A percentile compares a stretch with the other conserved stretches of the same genome.
Evolutionary conservation across 768 basidiomycete species (phyloP).

Genomic region (Psilocybe sp.): DNA sequence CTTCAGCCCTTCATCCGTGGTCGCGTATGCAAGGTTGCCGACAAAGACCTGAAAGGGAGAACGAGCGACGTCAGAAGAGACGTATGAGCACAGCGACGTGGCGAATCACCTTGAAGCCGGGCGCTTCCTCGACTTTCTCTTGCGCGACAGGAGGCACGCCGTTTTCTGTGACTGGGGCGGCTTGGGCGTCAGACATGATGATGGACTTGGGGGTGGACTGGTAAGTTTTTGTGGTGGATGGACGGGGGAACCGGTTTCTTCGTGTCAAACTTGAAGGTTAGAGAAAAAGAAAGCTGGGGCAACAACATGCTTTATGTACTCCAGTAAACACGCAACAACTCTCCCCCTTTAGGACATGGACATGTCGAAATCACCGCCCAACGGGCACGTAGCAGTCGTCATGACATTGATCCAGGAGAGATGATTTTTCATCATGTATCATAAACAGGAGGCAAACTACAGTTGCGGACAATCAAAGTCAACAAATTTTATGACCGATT

Average conservation of each 20-base stretch:
- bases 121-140: conserved; percentile 66
- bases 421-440: too few species aligned
- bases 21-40: conserved; percentile 93
- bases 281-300: conserved; percentile 43
- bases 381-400: conserved; percentile 25
- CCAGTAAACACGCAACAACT: conserved; percentile 32
- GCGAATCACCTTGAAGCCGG: conserved; percentile 72
- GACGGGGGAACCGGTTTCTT: conserved; percentile 74
- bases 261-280: conserved; percentile 83
- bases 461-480: too few species aligned
- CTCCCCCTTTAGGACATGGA: conserved; percentile 19
- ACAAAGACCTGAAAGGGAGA: conserved; percentile 81
- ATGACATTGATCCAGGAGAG: conserved; percentile 30
- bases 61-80: conserved; percentile 17
- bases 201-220: conserved; percentile 48
- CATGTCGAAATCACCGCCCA: conserved; percentile 6
- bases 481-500: too few species aligned
- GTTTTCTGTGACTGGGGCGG: conserved; percentile 79
- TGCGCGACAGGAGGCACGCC: conserved; percentile 82
- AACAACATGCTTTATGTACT: conserved; percentile 33
- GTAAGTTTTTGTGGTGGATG: conserved; percentile 47
- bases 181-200: conserved; percentile 90
- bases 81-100: conserved; percentile 13
- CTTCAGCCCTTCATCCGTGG: conserved; percentile 93
- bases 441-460: too few species aligned